These are phyloP conservation scores for Allomyces macrogynus DNA, from an alignment of 192 early-diverging fungal species.

Conservation along the genomic window DNA sequence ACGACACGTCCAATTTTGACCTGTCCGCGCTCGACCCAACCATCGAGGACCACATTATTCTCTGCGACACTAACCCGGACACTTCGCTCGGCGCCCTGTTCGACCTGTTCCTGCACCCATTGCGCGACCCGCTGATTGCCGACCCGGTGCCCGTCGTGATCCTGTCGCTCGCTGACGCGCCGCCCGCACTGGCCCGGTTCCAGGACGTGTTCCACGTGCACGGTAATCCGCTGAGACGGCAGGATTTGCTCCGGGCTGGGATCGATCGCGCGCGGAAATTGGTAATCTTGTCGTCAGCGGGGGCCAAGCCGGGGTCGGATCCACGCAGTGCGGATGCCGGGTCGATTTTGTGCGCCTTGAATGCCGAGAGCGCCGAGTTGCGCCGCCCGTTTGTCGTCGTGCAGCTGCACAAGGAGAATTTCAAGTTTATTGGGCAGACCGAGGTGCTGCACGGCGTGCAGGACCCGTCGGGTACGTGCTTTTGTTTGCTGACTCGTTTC, in stretches of 20 bases:
- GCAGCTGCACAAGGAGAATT: constrained; percentile 50
- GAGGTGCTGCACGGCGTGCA: constrained; percentile 16
- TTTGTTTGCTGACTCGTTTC: not conserved
- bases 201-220: not conserved
- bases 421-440: constrained; percentile 51
- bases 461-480: constrained; percentile 18
- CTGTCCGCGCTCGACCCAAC: not conserved
- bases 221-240: not conserved
- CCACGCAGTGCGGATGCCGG: constrained; percentile 29
- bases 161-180: not conserved
- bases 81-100: not conserved
- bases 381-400: constrained; percentile 41
- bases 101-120: not conserved
- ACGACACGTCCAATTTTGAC: not conserved
- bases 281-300: not conserved
- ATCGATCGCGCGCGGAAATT: not conserved
- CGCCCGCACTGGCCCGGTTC: not conserved
- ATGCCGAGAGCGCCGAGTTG: constrained; percentile 32
- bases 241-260: not conserved
- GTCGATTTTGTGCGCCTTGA: constrained; percentile 38
- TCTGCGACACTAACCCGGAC: not conserved
- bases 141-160: not conserved
- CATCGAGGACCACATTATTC: not conserved
- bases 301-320: not conserved
- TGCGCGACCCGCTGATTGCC: not conserved